Evolutionary conservation across 2,329 filamentous ascomycete genomes (phyloP).

Genomic region (Rosellinia necatrix): DNA sequence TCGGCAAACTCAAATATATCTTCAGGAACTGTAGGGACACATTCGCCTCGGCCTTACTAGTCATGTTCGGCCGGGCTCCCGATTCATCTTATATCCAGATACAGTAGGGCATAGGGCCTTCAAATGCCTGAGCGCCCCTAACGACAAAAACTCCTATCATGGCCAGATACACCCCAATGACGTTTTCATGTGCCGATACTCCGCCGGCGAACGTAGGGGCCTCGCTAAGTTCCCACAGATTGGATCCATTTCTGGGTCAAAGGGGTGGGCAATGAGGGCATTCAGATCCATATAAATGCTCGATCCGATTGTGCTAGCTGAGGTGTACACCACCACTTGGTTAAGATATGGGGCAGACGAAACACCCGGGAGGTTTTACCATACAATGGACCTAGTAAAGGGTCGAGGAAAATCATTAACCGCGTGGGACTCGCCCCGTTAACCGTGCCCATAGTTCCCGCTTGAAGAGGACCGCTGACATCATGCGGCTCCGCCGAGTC

Average conservation of each 20-base stretch:
- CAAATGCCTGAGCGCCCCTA: background rate
- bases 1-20: constrained; percentile 10
- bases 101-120: background rate
- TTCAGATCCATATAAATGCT: constrained; percentile 10
- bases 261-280: constrained; percentile 15
- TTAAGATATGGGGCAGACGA: constrained; percentile 11
- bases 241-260: constrained; percentile 13
- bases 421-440: constrained; percentile 16
- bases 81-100: constrained; percentile 18
- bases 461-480: constrained; percentile 19
- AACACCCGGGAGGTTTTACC: constrained; percentile 20
- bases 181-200: constrained; percentile 9
- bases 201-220: constrained; percentile 7
- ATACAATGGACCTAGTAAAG: constrained; percentile 12
- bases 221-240: constrained; percentile 14
- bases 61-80: constrained; percentile 7
- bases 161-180: constrained; percentile 13
- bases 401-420: background rate
- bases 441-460: constrained; percentile 13
- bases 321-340: background rate
- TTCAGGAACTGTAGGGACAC: constrained; percentile 6
- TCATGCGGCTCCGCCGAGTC: constrained; percentile 29
- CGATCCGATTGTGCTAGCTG: constrained; percentile 16
- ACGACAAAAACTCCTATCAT: constrained; percentile 15
- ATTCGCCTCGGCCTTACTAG: constrained; percentile 2